These are phyloP conservation scores for Rasamsonia emersonii DNA, from an alignment of 2,329 filamentous ascomycete genomes.

Conservation along the genomic window DNA sequence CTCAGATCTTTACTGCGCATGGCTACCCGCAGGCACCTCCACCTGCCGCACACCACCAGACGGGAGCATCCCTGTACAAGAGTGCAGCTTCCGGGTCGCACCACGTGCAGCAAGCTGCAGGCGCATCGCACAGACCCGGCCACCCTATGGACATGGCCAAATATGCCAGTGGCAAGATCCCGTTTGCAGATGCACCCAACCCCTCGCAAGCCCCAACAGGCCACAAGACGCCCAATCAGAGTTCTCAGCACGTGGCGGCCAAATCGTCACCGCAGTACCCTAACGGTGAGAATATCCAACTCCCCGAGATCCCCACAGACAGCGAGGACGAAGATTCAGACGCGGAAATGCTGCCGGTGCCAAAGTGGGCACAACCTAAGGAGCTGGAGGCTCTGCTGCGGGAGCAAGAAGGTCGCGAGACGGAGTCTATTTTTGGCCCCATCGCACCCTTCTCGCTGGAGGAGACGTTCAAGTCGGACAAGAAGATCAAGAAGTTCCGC, in stretches of 20 bases:
- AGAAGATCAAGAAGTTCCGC: constrained; percentile 82
- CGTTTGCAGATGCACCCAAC: constrained; percentile 67
- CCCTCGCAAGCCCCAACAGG: constrained; percentile 38
- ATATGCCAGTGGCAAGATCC: constrained; percentile 78
- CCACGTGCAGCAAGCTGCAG: constrained; percentile 48
- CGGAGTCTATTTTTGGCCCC: constrained; percentile 88
- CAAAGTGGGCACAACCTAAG: constrained; percentile 83
- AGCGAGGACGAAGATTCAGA: constrained; percentile 77
- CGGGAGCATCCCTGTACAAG: constrained; percentile 28
- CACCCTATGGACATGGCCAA: constrained; percentile 80
- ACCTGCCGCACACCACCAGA: constrained; percentile 17
- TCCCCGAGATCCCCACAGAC: constrained; percentile 93
- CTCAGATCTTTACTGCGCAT: constrained; percentile 32
- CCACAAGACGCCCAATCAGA: constrained; percentile 64
- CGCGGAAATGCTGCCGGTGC: constrained; percentile 53
- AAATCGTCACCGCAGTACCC: constrained; percentile 76
- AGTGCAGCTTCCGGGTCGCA: constrained; percentile 15
- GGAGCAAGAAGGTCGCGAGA: constrained; percentile 61
- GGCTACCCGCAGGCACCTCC: constrained; percentile 25
- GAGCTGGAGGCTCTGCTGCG: constrained; percentile 67
- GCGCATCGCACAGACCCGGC: constrained; percentile 50
- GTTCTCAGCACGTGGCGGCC: constrained; percentile 28
- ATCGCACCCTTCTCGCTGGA: constrained; percentile 88
- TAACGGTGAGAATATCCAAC: constrained; percentile 80
- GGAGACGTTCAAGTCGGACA: constrained; percentile 86